phyloP scores from a whole-genome alignment of 140 eudicot species.

The Flaveria floridana region DNA sequence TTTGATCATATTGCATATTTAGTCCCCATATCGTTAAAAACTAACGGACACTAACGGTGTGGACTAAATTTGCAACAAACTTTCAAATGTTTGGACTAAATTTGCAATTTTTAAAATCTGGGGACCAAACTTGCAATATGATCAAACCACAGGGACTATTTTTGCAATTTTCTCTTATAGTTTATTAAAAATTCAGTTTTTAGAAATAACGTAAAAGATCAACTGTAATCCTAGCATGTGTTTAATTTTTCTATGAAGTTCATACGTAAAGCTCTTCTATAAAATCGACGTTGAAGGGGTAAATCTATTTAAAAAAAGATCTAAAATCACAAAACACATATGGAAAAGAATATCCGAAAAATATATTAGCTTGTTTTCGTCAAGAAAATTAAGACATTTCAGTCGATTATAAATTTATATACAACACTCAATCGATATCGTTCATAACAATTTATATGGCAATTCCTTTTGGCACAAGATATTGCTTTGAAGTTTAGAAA shows the following conservation, averaged over 20 bases:
- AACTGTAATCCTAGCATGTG: background rate
- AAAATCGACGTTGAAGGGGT: background rate
- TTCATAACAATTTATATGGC: background rate
- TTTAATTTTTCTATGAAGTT: background rate
- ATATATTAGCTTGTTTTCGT: background rate
- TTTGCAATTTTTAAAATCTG: too few relatives aligned
- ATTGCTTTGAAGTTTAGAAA: background rate
- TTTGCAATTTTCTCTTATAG: too few relatives aligned
- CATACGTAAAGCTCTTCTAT: background rate
- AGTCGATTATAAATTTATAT: background rate
- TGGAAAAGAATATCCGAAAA: background rate
- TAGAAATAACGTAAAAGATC: background rate
- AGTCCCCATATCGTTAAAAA: too few relatives aligned
- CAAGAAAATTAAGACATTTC: background rate
- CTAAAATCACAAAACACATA: background rate
- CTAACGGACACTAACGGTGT: too few relatives aligned
- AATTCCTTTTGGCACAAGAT: background rate
- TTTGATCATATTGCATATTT: too few relatives aligned
- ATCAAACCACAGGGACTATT: too few relatives aligned
- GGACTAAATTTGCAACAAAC: too few relatives aligned
- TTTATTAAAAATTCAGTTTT: background rate
- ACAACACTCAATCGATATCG: background rate
- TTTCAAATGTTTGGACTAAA: too few relatives aligned
- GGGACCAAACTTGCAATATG: too few relatives aligned
- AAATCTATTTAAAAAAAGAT: background rate